Evolutionary conservation across 2,329 filamentous ascomycete genomes (phyloP).

Genomic region (Chaetomium globosum): DNA sequence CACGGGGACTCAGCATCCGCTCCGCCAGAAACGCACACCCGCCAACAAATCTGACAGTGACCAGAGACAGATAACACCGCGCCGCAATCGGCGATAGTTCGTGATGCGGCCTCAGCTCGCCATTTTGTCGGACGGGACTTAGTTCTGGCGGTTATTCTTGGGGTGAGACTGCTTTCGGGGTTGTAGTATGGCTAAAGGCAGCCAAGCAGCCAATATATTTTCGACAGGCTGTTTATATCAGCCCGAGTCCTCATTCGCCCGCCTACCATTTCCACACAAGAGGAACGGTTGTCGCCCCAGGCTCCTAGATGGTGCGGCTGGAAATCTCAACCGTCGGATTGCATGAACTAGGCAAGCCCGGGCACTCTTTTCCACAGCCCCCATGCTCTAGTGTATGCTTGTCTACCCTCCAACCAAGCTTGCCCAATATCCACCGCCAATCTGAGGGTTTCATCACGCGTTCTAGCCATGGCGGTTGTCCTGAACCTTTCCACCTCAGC

Average conservation of each 20-base stretch:
- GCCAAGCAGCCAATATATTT: constrained; percentile 35
- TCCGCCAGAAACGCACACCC: neutral
- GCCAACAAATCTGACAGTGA: neutral
- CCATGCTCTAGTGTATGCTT: neutral
- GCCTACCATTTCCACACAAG: constrained; percentile 2
- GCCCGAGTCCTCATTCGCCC: constrained; percentile 27
- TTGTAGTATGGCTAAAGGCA: constrained; percentile 32
- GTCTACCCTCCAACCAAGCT: neutral
- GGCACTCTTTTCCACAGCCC: neutral
- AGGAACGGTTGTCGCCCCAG: constrained; percentile 7
- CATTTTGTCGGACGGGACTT: neutral
- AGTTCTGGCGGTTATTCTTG: constrained; percentile 9
- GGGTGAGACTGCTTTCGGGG: constrained; percentile 2
- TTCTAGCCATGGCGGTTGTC: neutral
- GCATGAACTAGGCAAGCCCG: constrained; percentile 11
- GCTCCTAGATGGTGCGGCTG: constrained; percentile 4
- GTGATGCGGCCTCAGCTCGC: neutral
- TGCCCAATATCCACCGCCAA: neutral
- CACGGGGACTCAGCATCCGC: neutral
- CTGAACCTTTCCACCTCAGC: neutral
- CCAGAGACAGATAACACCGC: neutral
- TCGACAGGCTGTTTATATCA: constrained; percentile 27
- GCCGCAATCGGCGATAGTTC: neutral
- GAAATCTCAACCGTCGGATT: neutral
- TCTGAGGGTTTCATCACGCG: neutral